Conservation (phyloP, 331 rosid genomes). For the Quercus lobata region DNA sequence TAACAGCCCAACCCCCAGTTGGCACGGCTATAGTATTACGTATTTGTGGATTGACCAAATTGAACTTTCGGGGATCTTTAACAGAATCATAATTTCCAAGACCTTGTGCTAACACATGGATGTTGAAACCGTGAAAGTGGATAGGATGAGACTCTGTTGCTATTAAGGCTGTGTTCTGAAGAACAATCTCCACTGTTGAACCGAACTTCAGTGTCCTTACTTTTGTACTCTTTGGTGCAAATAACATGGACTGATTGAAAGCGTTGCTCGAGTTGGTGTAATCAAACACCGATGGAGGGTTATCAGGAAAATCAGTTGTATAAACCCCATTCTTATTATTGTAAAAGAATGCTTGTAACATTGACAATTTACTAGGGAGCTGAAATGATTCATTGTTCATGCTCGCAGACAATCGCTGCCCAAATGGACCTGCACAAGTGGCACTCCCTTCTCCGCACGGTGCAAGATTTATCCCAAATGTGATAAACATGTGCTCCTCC, state of each 20-base stretch:
- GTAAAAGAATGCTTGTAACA: conserved; percentile 40
- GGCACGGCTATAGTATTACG: conserved; percentile 64
- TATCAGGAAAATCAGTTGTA: conserved; percentile 40
- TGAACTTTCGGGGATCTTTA: conserved; percentile 25
- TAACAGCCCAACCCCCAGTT: conserved; percentile 54
- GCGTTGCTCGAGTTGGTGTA: conserved; percentile 22
- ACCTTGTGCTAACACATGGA: conserved; percentile 66
- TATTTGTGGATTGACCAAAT: conserved; percentile 40
- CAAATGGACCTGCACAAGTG: conserved; percentile 16
- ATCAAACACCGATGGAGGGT: conserved; percentile 38
- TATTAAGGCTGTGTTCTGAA: conserved; percentile 43
- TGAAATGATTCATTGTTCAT: conserved; percentile 62
- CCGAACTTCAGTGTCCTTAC: conserved; percentile 49
- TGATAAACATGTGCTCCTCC: conserved; percentile 34
- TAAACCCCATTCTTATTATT: conserved; percentile 33
- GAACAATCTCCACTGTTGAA: conserved; percentile 56
- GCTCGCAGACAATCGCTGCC: conserved; percentile 14
- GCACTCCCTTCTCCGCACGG: background rate
- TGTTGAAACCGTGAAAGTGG: conserved; percentile 48
- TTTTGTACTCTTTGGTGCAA: conserved; percentile 43
- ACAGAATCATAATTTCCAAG: conserved; percentile 44
- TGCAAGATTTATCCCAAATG: conserved; percentile 28
- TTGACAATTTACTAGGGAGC: conserved; percentile 35
- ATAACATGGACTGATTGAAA: background rate
- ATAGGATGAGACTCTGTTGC: conserved; percentile 47